Percentiles rank a stretch among this genome's conserved stretches.
Evolutionary conservation across 192 early-diverging fungal species (phyloP).

Genomic region (Podila clonocystis): DNA sequence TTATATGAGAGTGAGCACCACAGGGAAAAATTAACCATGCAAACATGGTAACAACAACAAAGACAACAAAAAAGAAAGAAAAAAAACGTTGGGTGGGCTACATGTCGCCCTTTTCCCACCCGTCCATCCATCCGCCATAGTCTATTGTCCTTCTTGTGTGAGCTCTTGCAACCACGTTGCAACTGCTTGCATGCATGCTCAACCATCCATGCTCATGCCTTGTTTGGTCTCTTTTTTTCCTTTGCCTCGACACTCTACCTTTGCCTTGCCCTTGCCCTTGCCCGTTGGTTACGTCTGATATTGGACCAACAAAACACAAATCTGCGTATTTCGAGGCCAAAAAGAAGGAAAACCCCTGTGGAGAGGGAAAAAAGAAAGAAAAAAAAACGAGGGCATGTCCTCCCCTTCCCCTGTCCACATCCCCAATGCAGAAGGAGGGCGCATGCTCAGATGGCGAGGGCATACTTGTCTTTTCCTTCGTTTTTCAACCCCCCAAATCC

Average conservation of each 20-base stretch:
- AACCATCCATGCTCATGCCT: too few species aligned
- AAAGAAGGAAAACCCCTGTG: too few species aligned
- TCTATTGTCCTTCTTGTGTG: background rate
- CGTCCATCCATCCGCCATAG: background rate
- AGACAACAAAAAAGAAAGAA: slow-evolving; percentile 1
- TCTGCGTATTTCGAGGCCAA: too few species aligned
- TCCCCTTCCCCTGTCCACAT: background rate
- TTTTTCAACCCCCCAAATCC: background rate
- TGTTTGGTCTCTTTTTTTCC: too few species aligned
- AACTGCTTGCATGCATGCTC: too few species aligned
- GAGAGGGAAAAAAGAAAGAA: background rate
- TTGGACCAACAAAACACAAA: too few species aligned
- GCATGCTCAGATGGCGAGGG: too few species aligned
- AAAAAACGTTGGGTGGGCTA: background rate
- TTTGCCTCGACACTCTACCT: too few species aligned
- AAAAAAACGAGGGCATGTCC: background rate
- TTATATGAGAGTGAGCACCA: background rate
- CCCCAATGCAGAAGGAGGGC: background rate
- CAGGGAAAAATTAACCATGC: background rate
- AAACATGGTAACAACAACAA: background rate
- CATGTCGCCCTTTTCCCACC: slow-evolving; percentile 3
- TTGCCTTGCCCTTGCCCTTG: too few species aligned
- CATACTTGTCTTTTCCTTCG: background rate
- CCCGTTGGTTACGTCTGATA: too few species aligned
- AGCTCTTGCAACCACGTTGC: background rate